Percentiles rank a stretch among this genome's conserved stretches.
Evolutionary conservation across 352 stramenopile genomes (phyloP).

Genomic region (Phytophthora macrochlamydospora): DNA sequence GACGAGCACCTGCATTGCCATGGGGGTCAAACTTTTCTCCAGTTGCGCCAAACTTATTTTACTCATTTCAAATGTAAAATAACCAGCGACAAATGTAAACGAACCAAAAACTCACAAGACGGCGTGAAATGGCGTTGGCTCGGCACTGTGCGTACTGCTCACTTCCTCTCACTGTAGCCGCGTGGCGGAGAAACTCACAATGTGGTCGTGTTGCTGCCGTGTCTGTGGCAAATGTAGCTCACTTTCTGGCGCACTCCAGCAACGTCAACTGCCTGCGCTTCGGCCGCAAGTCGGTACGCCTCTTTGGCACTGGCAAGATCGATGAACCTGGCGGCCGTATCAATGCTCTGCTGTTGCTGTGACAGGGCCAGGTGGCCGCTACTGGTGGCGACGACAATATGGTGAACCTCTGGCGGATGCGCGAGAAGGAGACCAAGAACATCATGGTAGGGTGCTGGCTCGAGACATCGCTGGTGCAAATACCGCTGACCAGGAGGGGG

Average conservation of each 20-base stretch:
- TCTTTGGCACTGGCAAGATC: background rate
- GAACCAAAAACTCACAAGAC: no score
- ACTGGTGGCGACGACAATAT: conserved; percentile 81
- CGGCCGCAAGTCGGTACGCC: conserved; percentile 73
- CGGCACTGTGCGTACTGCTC: conserved; percentile 54
- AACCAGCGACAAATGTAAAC: no score
- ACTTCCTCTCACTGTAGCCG: background rate
- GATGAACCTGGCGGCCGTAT: background rate
- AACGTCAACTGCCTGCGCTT: conserved; percentile 87
- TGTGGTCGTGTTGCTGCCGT: background rate
- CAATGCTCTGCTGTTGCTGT: conserved; percentile 4
- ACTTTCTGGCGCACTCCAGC: conserved; percentile 82
- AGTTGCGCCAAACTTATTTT: background rate
- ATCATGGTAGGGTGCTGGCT: conserved; percentile 61
- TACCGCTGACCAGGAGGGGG: background rate
- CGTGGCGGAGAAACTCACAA: background rate
- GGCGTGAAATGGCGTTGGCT: conserved; percentile 43
- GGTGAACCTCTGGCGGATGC: conserved; percentile 87
- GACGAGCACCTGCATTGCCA: conserved; percentile 69
- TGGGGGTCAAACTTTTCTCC: conserved; percentile 12
- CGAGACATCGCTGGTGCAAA: no score
- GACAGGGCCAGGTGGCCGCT: conserved; percentile 77
- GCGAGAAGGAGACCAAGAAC: conserved; percentile 88
- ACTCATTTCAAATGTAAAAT: no score
- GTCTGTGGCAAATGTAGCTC: conserved; percentile 38